Conservation (phyloP, 2,329 filamentous ascomycete genomes). For the Ascochyta rabiei region DNA sequence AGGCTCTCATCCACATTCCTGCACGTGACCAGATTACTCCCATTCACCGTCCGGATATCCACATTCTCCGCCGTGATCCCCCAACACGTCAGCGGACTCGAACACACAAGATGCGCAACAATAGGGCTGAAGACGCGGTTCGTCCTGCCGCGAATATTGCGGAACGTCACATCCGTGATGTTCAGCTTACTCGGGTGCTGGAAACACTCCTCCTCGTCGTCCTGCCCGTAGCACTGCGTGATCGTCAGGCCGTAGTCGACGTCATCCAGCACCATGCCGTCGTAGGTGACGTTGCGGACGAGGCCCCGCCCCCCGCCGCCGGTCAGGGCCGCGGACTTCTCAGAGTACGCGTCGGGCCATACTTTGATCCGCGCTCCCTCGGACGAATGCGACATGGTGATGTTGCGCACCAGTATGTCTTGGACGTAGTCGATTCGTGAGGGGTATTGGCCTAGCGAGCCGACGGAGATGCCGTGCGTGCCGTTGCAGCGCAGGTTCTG, state of each 20-base stretch:
- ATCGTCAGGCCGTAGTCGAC: constrained; percentile 68
- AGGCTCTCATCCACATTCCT: constrained; percentile 17
- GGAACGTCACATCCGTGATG: constrained; percentile 15
- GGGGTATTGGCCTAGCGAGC: constrained; percentile 69
- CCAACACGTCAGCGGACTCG: constrained; percentile 15
- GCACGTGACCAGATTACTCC: constrained; percentile 21
- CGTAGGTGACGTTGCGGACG: constrained; percentile 70
- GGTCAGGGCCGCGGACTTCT: constrained; percentile 62
- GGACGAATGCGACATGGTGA: constrained; percentile 33
- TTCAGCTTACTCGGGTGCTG: constrained; percentile 20
- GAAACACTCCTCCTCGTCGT: constrained; percentile 26
- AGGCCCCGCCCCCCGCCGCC: constrained; percentile 66
- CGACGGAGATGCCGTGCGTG: constrained; percentile 71
- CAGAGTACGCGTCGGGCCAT: constrained; percentile 64
- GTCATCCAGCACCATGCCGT: constrained; percentile 63
- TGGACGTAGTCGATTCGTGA: constrained; percentile 67
- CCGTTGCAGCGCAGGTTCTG: constrained; percentile 70
- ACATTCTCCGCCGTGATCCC: constrained; percentile 21
- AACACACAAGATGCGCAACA: constrained; percentile 17
- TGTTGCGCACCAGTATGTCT: constrained; percentile 60
- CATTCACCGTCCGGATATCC: constrained; percentile 22
- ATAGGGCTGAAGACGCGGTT: constrained; percentile 18
- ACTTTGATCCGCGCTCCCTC: constrained; percentile 21
- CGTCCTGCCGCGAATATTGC: constrained; percentile 10
- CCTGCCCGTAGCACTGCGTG: constrained; percentile 67